Evolutionary conservation across 108 stramenopile species (phyloP).

Genomic region (Skeletonema tropicum): DNA sequence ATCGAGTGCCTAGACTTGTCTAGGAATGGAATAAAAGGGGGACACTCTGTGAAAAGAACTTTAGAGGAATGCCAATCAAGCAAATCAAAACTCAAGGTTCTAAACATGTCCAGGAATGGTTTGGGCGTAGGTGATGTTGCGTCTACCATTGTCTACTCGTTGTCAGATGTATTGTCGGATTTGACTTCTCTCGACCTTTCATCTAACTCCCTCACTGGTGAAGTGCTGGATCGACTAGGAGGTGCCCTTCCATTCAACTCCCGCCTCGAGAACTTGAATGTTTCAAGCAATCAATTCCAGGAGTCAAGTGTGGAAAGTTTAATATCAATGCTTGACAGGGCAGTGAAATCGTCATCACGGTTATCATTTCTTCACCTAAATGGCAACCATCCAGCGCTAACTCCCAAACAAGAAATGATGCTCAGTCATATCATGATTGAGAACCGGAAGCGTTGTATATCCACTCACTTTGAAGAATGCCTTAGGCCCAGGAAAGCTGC

Average conservation of each 20-base stretch:
- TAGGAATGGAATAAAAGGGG: conserved; percentile 56
- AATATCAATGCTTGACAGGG: neutral
- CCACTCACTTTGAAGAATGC: neutral
- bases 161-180: conserved; percentile 23
- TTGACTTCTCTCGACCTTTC: conserved; percentile 55
- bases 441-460: neutral
- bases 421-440: neutral
- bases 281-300: neutral
- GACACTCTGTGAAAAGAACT: conserved; percentile 42
- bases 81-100: conserved; percentile 56
- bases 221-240: conserved; percentile 42
- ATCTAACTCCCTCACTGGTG: conserved; percentile 58
- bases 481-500: neutral
- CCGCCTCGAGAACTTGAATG: neutral
- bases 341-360: neutral
- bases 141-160: conserved; percentile 54
- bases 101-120: conserved; percentile 56
- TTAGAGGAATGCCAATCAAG: conserved; percentile 49
- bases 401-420: neutral
- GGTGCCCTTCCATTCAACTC: conserved; percentile 3
- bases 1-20: conserved; percentile 68
- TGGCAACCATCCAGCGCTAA: neutral
- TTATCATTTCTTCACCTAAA: neutral
- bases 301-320: neutral
- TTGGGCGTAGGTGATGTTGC: conserved; percentile 50